Percentiles rank a stretch among this genome's conserved stretches.
Evolutionary conservation across 805 yeast species (phyloP).

Genomic region (Kuraishia cidri): DNA sequence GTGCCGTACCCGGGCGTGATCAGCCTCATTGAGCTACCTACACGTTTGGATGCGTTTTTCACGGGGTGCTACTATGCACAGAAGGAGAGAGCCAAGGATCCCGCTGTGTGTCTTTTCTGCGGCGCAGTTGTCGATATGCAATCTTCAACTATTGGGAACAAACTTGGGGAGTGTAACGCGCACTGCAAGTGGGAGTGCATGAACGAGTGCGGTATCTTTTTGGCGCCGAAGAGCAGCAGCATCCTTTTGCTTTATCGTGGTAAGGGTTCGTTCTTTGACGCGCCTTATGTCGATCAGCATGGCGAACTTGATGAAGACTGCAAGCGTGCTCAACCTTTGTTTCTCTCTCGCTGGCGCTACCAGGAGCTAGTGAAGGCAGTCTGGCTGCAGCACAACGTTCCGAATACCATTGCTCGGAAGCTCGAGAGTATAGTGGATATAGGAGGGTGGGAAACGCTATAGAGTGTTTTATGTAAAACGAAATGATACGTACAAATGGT

Average conservation of each 20-base stretch:
- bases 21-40: slow-evolving; percentile 57
- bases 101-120: slow-evolving; percentile 84
- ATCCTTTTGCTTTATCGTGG: slow-evolving; percentile 57
- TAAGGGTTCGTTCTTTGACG: slow-evolving; percentile 75
- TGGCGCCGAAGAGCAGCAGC: slow-evolving; percentile 62
- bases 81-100: slow-evolving; percentile 46
- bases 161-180: slow-evolving; percentile 70
- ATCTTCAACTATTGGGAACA: slow-evolving; percentile 40
- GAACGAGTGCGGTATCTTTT: slow-evolving; percentile 60
- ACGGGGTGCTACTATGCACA: slow-evolving; percentile 44
- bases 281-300: slow-evolving; percentile 80
- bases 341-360: slow-evolving; percentile 52
- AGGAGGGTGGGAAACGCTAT: slow-evolving; percentile 94
- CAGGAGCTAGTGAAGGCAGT: slow-evolving; percentile 54
- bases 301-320: slow-evolving; percentile 78
- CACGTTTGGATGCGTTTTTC: slow-evolving; percentile 58
- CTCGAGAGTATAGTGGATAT: slow-evolving; percentile 73
- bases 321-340: slow-evolving; percentile 66
- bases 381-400: slow-evolving; percentile 75
- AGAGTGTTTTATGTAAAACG: no score
- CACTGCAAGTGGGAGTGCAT: slow-evolving; percentile 60
- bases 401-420: slow-evolving; percentile 69
- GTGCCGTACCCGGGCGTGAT: slow-evolving; percentile 53
- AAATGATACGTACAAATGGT: no score
- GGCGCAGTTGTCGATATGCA: slow-evolving; percentile 65